Evolutionary conservation across 2,329 filamentous ascomycete genomes (phyloP), one percentile per base, ranked within the genome.

Genomic region (Trichoderma sp.): DNA sequence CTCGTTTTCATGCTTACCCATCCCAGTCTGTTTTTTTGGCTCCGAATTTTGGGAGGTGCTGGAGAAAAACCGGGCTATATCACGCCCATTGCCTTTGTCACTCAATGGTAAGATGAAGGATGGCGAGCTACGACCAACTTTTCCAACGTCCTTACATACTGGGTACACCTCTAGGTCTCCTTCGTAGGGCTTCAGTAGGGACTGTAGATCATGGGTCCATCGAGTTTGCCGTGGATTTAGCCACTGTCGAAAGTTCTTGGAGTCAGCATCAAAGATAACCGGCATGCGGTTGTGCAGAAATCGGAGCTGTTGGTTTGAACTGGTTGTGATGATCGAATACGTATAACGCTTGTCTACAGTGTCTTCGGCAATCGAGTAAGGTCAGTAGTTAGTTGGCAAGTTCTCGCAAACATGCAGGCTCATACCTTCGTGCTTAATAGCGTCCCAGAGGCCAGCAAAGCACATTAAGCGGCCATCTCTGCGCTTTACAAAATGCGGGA

Each of bases 281-380:
- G 96, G 96, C 96, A 99, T 99, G 18, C 96, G 91, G 78, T 97
- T 92, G 79, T 99, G 96, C 21, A 99, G 85, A 75, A 97, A 98
- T 32, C 86, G 90, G 63, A 98, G 85, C 79, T 95, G 92, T 74
- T 90, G 85, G 77, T 95, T 97, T 8, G 94, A 93, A 73, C 91
- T 88, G 1, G 95, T 98, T 1, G 96, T 99, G 80, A 98, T 95
- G 79, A 99, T 90, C 2, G 95, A 95, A 81, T 97, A 99, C 0
- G 94, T 97, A 80, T 95, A 98, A 6, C 90, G 83, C 80, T 91
- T 93, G 74, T 93, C 87, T 3, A 89, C 86, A 58, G 76, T 74
- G 34, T 70, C 75, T 77, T 32, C 15, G 5, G 36, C 34, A 47
- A 28, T 26, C 18, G 47, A 24, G 21, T 24, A 24, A 53, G 9